These are phyloP conservation scores for Yarrowia yakushimensis DNA, from an alignment of 805 yeast genomes.

Conservation along the genomic window DNA sequence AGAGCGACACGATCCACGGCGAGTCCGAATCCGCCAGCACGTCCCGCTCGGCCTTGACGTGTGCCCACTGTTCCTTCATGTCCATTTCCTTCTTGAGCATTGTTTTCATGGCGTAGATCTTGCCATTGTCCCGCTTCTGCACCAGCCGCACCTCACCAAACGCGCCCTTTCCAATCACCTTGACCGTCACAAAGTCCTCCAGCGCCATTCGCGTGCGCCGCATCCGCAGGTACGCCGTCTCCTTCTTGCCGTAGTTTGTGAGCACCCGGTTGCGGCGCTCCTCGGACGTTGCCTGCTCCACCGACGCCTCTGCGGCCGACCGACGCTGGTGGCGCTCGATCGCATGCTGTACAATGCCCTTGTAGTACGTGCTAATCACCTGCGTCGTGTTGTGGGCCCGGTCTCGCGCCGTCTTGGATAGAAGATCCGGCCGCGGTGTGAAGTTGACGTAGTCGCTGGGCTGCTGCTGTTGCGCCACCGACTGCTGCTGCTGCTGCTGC, in stretches of 20 bases:
- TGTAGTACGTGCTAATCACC: conserved; percentile 78
- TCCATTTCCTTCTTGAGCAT: conserved; percentile 87
- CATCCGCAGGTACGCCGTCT: conserved; percentile 78
- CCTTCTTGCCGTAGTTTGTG: conserved; percentile 79
- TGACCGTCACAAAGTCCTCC: conserved; percentile 83
- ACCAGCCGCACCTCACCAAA: conserved; percentile 96
- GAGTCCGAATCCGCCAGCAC: conserved; percentile 87
- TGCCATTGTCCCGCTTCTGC: conserved; percentile 87
- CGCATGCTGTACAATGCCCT: conserved; percentile 82
- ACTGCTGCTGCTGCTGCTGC: conserved; percentile 28
- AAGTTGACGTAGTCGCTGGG: conserved; percentile 55
- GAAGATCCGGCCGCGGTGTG: conserved; percentile 76
- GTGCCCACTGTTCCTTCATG: conserved; percentile 90
- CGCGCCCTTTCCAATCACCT: conserved; percentile 94
- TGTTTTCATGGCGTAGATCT: conserved; percentile 93
- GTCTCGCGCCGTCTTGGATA: conserved; percentile 73
- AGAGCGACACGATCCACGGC: conserved; percentile 83
- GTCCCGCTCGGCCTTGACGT: conserved; percentile 93
- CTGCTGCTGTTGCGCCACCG: conserved; percentile 29
- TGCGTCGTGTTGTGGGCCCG: conserved; percentile 80
- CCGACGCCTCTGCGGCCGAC: conserved; percentile 71
- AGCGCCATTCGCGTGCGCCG: conserved; percentile 78
- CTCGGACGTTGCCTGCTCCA: conserved; percentile 48
- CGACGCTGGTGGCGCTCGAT: conserved; percentile 94
- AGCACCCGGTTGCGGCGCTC: conserved; percentile 82